Evolutionary conservation across 148 eudicot species (phyloP), one percentile per base, ranked within the genome.

Genomic region (Gaultheria prostrata): DNA sequence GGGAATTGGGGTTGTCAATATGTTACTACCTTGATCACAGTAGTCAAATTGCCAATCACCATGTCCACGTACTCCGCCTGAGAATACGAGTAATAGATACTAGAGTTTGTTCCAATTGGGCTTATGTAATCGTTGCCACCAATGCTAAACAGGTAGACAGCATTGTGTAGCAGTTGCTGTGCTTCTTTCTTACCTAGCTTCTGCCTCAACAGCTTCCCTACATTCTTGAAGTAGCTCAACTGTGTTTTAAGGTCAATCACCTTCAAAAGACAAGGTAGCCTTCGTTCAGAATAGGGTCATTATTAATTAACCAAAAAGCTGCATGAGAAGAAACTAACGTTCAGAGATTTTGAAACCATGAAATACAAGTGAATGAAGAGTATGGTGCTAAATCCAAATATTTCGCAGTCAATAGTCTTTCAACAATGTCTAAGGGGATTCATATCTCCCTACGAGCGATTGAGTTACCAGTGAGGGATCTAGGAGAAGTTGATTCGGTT

Each of bases 41-140:
- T 9, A 53, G 89, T 90, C 54, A 88, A 71, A 77, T 90, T 90
- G 48, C 86, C 90, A 45, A 90, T 82, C 46, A 90, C 83, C 80
- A 79, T 86, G 72, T 71, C 53, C 72, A 88, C 80, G 82, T 84
- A 88, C 9, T 54, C 20, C 3, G 24, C 76, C 50, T 69, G 48
- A 30, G 86, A 82, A 12, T 82, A 18, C n/a, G 79, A 50, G 48
- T 81, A 51, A 74, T 80, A 14, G 26, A 82, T 45, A 11, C 24
- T 80, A 12, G 48, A 57, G 71, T 79, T 85, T 17, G 30, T 2
- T 4, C 63, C n/a, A 67, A 84, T 75, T n/a, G 87, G 86, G 76
- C 61, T 80, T 30, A 74, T 61, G 56, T 85, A 88, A 79, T 90
- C 92, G 61, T 88, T 88, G 17, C 86, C 85, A 1, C 92, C 90